These are phyloP conservation scores for Heritiera fomes DNA, from an alignment of 345 rosid species.

Conservation along the genomic window DNA sequence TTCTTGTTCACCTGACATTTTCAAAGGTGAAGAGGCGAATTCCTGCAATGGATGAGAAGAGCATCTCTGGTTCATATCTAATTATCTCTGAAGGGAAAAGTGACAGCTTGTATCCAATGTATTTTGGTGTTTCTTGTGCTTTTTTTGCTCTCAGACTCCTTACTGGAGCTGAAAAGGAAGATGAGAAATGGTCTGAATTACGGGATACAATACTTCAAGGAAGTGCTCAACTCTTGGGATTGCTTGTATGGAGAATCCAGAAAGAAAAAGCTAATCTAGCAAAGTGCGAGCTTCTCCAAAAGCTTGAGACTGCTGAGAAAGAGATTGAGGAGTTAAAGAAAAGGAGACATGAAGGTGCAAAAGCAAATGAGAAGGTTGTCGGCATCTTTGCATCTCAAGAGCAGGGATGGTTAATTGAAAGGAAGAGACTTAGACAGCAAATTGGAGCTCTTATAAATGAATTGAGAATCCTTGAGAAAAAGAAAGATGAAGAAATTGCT, in stretches of 20 bases:
- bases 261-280: constrained; percentile 39
- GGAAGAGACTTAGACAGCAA: constrained; percentile 56
- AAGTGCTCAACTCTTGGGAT: constrained; percentile 63
- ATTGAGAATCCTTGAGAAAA: constrained; percentile 46
- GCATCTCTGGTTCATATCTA: constrained; percentile 31
- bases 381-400: constrained; percentile 81
- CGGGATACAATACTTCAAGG: constrained; percentile 59
- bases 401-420: constrained; percentile 80
- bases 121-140: constrained; percentile 73
- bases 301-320: constrained; percentile 55
- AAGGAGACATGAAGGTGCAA: constrained; percentile 73
- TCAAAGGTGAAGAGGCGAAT: constrained; percentile 29
- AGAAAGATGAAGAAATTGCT: constrained; percentile 43
- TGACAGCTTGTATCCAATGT: constrained; percentile 53
- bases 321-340: constrained; percentile 66
- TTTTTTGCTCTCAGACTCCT: constrained; percentile 49
- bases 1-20: constrained; percentile 27
- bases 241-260: constrained; percentile 69
- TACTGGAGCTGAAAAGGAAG: constrained; percentile 42
- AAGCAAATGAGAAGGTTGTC: constrained; percentile 92
- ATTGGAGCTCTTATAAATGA: constrained; percentile 64
- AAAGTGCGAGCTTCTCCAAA: constrained; percentile 39
- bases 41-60: constrained; percentile 45
- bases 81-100: constrained; percentile 32
- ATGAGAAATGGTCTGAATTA: constrained; percentile 56